These are phyloP conservation scores for Vicia faba DNA, from an alignment of 306 rosid species.

Conservation along the genomic window DNA sequence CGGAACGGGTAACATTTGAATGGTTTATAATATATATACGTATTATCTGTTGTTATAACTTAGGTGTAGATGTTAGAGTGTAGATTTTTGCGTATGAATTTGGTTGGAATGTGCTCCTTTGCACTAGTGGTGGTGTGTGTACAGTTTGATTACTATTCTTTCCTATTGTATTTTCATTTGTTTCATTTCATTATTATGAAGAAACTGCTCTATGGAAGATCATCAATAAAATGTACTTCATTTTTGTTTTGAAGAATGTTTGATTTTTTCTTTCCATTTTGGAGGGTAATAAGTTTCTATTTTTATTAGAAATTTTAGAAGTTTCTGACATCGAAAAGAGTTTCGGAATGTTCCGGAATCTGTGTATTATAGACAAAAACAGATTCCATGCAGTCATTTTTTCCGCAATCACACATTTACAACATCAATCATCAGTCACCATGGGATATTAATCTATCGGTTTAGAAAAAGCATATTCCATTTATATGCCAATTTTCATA, in stretches of 20 bases:
- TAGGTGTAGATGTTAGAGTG: slow-evolving; percentile 52
- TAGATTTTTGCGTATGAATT: slow-evolving; percentile 45
- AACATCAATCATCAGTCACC: too few species aligned
- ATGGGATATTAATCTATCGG: too few species aligned
- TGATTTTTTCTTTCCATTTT: too few species aligned
- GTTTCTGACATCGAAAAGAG: too few species aligned
- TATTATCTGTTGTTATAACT: slow-evolving; percentile 33
- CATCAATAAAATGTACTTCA: background rate
- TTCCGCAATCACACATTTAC: too few species aligned
- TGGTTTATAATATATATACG: slow-evolving; percentile 31
- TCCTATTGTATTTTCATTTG: slow-evolving; percentile 32
- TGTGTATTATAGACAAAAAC: too few species aligned
- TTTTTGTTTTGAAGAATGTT: background rate
- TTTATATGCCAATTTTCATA: too few species aligned
- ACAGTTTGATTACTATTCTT: slow-evolving; percentile 39
- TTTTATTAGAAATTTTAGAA: too few species aligned
- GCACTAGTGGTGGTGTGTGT: slow-evolving; percentile 50
- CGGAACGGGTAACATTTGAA: slow-evolving; percentile 38
- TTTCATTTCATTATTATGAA: slow-evolving; percentile 27
- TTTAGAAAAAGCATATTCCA: too few species aligned
- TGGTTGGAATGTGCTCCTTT: slow-evolving; percentile 40
- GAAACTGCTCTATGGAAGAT: slow-evolving; percentile 21
- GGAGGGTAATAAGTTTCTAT: too few species aligned
- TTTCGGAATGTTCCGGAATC: too few species aligned
- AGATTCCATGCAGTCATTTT: too few species aligned